phyloP scores from a whole-genome alignment of 176 grass and related monocot genomes.

The Carex littledalei region DNA sequence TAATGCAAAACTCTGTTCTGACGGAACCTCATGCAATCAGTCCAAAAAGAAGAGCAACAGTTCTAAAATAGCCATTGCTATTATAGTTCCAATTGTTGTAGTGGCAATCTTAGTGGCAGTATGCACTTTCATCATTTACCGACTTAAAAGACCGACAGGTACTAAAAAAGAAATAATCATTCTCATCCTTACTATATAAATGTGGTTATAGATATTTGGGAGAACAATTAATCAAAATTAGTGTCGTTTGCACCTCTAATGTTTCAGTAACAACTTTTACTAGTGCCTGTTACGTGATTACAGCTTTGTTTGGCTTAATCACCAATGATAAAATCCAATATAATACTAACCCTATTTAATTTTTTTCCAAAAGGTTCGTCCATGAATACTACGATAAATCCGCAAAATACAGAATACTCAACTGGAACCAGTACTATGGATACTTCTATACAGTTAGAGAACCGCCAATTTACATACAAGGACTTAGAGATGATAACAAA shows the following conservation, averaged over 20 bases:
- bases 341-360: background rate
- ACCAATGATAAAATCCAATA: background rate
- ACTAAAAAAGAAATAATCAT: background rate
- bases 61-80: conserved; percentile 26
- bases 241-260: background rate
- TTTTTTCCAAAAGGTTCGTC: background rate
- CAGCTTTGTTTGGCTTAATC: background rate
- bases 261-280: background rate
- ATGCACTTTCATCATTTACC: conserved; percentile 10
- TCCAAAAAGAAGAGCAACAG: conserved; percentile 32
- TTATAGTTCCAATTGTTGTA: conserved; percentile 24
- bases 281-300: background rate
- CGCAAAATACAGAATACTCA: background rate
- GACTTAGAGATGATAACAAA: conserved; percentile 43
- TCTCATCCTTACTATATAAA: background rate
- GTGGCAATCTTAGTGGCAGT: conserved; percentile 18
- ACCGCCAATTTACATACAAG: conserved; percentile 40
- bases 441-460: conserved; percentile 24
- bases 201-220: background rate
- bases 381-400: background rate
- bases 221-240: background rate
- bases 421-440: background rate
- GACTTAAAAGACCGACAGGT: conserved; percentile 25
- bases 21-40: conserved; percentile 24
- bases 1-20: conserved; percentile 40